Conservation (phyloP, 176 grass and related monocot genomes). For the Poa pratensis region DNA sequence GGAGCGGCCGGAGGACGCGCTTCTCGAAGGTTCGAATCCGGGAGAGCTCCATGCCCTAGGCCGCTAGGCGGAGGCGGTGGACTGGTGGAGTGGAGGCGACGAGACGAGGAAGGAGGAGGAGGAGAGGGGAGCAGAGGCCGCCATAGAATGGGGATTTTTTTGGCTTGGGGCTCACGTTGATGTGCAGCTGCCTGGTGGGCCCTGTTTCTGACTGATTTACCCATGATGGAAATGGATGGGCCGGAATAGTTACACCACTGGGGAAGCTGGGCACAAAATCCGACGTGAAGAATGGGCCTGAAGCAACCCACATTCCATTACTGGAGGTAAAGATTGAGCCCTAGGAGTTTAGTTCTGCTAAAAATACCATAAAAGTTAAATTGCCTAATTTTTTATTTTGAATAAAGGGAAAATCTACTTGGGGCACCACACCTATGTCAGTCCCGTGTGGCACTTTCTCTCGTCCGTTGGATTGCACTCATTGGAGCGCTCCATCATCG, state of each 20-base stretch:
- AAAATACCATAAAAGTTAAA: no score
- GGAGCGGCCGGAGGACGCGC: conserved; percentile 31
- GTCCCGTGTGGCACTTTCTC: no score
- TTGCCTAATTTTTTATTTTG: no score
- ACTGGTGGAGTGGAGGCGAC: conserved; percentile 30
- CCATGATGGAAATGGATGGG: background rate
- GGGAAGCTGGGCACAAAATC: no score
- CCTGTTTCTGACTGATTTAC: background rate
- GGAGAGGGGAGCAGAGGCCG: background rate
- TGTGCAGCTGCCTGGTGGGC: conserved; percentile 19
- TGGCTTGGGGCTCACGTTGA: conserved; percentile 20
- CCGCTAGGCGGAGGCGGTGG: background rate
- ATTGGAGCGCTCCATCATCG: no score
- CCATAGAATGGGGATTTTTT: conserved; percentile 36
- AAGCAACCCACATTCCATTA: background rate
- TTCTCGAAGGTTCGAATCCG: conserved; percentile 42
- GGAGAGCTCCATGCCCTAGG: conserved; percentile 47
- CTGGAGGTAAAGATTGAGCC: no score
- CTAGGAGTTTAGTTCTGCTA: no score
- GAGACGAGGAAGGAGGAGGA: background rate
- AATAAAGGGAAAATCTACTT: no score
- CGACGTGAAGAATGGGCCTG: background rate
- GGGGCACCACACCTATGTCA: no score
- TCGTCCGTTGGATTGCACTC: no score
- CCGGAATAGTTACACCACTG: background rate